A percentile compares a stretch with the other conserved stretches of the same genome.
phyloP scores from a whole-genome alignment of 768 basidiomycete genomes.

The Kwoniella dejecticola region DNA sequence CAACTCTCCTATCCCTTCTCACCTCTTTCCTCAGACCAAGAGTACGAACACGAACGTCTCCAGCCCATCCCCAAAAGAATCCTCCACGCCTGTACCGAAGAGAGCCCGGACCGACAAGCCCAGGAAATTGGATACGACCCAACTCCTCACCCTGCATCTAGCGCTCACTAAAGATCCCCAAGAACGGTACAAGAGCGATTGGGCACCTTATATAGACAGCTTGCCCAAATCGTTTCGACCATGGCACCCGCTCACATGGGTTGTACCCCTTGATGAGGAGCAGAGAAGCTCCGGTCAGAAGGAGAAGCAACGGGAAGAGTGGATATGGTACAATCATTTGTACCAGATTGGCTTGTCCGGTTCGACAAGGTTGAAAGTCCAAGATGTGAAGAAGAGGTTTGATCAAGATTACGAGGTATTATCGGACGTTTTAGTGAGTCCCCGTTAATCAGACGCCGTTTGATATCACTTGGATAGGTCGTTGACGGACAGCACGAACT shows the following conservation, averaged over 20 bases:
- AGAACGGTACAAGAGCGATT: conserved; percentile 60
- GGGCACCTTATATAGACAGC: conserved; percentile 66
- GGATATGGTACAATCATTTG: conserved; percentile 25
- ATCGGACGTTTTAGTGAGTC: conserved; percentile 39
- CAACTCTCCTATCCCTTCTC: conserved; percentile 59
- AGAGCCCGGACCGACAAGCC: conserved; percentile 22
- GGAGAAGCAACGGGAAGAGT: conserved; percentile 59
- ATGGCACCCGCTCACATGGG: conserved; percentile 80
- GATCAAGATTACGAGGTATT: conserved; percentile 38
- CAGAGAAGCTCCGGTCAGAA: neutral
- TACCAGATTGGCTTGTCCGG: conserved; percentile 22
- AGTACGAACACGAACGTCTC: neutral
- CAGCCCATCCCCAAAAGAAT: neutral
- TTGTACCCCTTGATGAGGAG: conserved; percentile 20
- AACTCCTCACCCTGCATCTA: conserved; percentile 79
- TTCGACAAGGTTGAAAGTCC: conserved; percentile 33
- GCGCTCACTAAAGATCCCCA: conserved; percentile 63
- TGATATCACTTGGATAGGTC: neutral
- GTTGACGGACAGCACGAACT: neutral
- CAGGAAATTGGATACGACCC: conserved; percentile 59
- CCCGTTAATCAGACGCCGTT: no score
- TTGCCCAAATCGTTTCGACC: conserved; percentile 71
- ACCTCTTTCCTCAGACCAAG: conserved; percentile 29
- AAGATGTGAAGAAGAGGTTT: conserved; percentile 47
- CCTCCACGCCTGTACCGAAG: conserved; percentile 1